Percentiles rank a stretch among this genome's conserved stretches.
phyloP scores from a whole-genome alignment of 805 yeast species.

The Candida montana region DNA sequence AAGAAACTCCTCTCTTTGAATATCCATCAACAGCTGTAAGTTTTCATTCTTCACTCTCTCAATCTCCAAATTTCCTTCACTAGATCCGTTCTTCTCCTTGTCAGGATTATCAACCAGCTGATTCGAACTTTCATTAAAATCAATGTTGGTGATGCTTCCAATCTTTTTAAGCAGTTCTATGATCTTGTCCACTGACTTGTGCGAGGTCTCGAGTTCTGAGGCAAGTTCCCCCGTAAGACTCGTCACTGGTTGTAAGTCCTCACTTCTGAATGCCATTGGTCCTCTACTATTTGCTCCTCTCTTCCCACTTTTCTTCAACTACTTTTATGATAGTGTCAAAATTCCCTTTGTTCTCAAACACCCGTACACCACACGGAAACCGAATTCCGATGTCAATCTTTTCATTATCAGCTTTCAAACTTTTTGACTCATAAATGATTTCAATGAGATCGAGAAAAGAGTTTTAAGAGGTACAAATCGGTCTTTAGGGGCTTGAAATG shows the following conservation, averaged over 20 bases:
- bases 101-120: not conserved
- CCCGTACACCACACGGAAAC: too few relatives aligned
- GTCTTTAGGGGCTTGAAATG: too few relatives aligned
- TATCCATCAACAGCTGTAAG: conserved; percentile 22
- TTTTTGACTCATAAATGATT: too few relatives aligned
- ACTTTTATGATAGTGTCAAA: too few relatives aligned
- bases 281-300: too few relatives aligned
- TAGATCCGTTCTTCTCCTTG: not conserved
- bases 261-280: conserved; percentile 10
- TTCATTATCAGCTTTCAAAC: too few relatives aligned
- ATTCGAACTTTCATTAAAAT: conserved; percentile 9
- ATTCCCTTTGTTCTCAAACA: not conserved
- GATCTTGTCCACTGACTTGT: conserved; percentile 13
- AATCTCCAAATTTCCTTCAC: conserved; percentile 3
- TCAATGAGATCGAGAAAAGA: too few relatives aligned
- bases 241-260: conserved; percentile 19
- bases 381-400: not conserved
- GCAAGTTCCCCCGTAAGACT: conserved; percentile 10
- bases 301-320: too few relatives aligned
- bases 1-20: conserved; percentile 31
- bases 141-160: conserved; percentile 11
- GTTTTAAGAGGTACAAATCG: too few relatives aligned
- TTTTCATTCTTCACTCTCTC: conserved; percentile 23
- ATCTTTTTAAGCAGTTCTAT: conserved; percentile 16
- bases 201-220: conserved; percentile 12